phyloP scores from a whole-genome alignment of 2,329 filamentous ascomycete species.

The Pyricularia sp. region DNA sequence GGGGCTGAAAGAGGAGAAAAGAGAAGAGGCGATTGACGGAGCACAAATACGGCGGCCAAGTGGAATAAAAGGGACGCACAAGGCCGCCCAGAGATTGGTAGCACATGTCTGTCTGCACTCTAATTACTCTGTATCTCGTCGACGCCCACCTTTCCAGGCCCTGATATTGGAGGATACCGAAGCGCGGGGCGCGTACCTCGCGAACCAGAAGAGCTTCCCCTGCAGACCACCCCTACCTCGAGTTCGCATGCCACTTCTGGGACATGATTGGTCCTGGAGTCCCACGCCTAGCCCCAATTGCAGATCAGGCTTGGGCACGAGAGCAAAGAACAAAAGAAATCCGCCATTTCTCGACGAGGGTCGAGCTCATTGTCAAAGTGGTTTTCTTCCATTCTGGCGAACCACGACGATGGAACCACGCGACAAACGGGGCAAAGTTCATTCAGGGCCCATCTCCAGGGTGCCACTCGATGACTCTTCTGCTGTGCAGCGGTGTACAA shows the following conservation, averaged over 20 bases:
- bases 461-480: neutral
- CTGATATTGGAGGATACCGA: conserved; percentile 1
- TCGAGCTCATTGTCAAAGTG: neutral
- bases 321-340: neutral
- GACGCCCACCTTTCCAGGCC: neutral
- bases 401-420: neutral
- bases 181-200: conserved; percentile 1
- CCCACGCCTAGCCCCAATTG: neutral
- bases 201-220: neutral
- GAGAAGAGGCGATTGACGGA: neutral
- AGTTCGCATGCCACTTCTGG: neutral
- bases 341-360: neutral
- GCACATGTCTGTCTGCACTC: neutral
- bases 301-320: neutral
- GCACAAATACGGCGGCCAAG: neutral
- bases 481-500: neutral
- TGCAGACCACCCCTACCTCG: neutral
- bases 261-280: neutral
- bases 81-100: neutral
- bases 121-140: neutral
- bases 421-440: neutral
- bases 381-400: neutral
- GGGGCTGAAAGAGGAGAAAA: neutral
- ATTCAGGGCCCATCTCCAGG: neutral
- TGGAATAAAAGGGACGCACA: conserved; percentile 1